Evolutionary conservation across 73 alveolate species (phyloP).

Genomic region (Stentor roeselii): DNA sequence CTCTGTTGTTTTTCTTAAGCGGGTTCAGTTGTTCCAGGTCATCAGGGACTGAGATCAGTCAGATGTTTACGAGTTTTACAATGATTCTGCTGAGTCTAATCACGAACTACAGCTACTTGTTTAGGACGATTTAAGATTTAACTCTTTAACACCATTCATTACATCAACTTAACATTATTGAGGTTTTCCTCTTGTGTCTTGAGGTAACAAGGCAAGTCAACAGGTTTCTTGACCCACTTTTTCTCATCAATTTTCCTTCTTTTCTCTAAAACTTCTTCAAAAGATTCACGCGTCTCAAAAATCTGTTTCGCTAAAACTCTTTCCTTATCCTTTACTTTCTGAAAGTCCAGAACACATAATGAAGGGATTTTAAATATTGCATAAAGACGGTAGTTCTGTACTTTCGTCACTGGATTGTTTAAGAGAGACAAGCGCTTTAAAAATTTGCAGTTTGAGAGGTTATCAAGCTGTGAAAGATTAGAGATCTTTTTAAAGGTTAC

Average conservation of each 20-base stretch:
- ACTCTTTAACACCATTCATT: no score
- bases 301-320: conserved; percentile 53
- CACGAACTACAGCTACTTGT: background rate
- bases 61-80: background rate
- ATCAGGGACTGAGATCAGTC: background rate
- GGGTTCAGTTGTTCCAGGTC: conserved; percentile 1
- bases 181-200: conserved; percentile 32
- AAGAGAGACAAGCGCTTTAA: conserved; percentile 63
- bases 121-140: background rate
- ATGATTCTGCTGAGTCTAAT: conserved; percentile 7
- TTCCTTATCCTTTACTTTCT: conserved; percentile 74
- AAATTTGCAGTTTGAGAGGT: conserved; percentile 64
- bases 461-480: conserved; percentile 67
- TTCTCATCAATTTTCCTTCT: conserved; percentile 23
- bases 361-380: conserved; percentile 68
- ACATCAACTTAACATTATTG: conserved; percentile 14
- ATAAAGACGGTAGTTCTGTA: conserved; percentile 71
- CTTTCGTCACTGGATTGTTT: conserved; percentile 70
- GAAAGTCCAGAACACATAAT: conserved; percentile 77
- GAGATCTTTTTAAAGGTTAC: conserved; percentile 41
- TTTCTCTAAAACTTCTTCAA: conserved; percentile 26
- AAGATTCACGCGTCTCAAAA: conserved; percentile 39
- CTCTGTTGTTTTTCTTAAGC: background rate
- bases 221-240: conserved; percentile 8
- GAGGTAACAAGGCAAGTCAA: background rate